phyloP scores from a whole-genome alignment of 2,329 filamentous ascomycete genomes.

The Stromatinia cepivora region DNA sequence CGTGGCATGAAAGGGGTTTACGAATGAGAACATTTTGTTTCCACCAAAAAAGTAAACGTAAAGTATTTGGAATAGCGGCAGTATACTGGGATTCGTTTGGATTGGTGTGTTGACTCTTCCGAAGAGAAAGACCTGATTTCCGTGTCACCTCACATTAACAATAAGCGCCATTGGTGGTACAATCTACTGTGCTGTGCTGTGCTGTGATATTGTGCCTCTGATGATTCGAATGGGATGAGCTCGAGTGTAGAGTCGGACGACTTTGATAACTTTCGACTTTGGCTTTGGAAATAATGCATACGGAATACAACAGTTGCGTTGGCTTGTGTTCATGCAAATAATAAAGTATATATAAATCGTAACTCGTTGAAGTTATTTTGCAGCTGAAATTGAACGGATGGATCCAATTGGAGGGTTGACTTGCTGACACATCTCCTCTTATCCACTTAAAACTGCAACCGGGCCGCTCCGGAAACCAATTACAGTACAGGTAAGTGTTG shows the following conservation, averaged over 20 bases:
- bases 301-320: neutral
- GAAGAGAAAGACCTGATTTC: neutral
- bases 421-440: neutral
- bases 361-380: neutral
- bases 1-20: conserved; percentile 1
- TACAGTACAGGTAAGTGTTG: too few species aligned
- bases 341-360: neutral
- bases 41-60: neutral
- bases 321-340: neutral
- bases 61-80: neutral
- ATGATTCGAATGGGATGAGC: neutral
- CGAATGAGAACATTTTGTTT: neutral
- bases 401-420: neutral
- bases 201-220: too few species aligned
- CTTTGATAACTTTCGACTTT: neutral
- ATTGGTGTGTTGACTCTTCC: neutral
- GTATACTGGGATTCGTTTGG: neutral
- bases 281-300: neutral
- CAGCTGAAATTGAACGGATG: neutral
- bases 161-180: neutral
- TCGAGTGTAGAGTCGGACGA: too few species aligned
- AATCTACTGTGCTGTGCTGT: too few species aligned
- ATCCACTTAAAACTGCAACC: conserved; percentile 1
- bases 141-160: neutral
- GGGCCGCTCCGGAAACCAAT: conserved; percentile 3